These are phyloP conservation scores for Didymosphaeria variabile DNA, from an alignment of 2,329 filamentous ascomycete genomes.

Conservation along the genomic window DNA sequence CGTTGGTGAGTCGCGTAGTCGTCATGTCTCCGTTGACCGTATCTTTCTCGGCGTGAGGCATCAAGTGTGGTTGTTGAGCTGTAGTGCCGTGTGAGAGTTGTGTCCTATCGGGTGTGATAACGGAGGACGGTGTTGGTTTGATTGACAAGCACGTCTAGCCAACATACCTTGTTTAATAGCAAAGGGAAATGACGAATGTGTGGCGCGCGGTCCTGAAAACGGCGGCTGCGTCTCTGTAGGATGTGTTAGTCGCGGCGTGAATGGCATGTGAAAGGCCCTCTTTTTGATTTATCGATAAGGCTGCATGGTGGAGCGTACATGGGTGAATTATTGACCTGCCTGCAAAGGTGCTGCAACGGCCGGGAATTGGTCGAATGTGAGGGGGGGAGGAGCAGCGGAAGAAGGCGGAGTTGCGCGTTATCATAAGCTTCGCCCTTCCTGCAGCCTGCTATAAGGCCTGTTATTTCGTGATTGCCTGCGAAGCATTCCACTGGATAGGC, in stretches of 20 bases:
- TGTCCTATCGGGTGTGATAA: background rate
- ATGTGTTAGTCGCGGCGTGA: slow-evolving; percentile 5
- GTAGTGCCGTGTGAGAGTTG: slow-evolving; percentile 1
- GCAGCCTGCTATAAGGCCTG: slow-evolving; percentile 2
- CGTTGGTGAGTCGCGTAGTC: slow-evolving; percentile 48
- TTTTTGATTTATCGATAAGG: slow-evolving; percentile 11
- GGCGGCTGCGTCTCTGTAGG: slow-evolving; percentile 10
- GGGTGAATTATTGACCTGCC: background rate
- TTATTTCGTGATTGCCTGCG: slow-evolving; percentile 7
- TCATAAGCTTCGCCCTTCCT: background rate
- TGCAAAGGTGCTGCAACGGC: background rate
- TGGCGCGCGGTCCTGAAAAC: slow-evolving; percentile 13
- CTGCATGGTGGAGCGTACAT: background rate
- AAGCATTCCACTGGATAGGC: slow-evolving; percentile 5
- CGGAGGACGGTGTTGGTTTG: background rate
- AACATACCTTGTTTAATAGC: slow-evolving; percentile 3
- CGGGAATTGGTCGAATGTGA: background rate
- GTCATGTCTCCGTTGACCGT: slow-evolving; percentile 44
- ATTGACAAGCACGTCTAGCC: background rate
- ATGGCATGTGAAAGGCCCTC: slow-evolving; percentile 13
- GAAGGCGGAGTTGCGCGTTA: background rate
- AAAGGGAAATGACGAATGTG: slow-evolving; percentile 1
- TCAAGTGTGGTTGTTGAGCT: slow-evolving; percentile 12
- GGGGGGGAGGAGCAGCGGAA: background rate
- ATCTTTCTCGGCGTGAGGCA: slow-evolving; percentile 47